A percentile compares a stretch with the other conserved stretches of the same genome.
phyloP scores from a whole-genome alignment of 306 rosid species.

The Vicia sativa region DNA sequence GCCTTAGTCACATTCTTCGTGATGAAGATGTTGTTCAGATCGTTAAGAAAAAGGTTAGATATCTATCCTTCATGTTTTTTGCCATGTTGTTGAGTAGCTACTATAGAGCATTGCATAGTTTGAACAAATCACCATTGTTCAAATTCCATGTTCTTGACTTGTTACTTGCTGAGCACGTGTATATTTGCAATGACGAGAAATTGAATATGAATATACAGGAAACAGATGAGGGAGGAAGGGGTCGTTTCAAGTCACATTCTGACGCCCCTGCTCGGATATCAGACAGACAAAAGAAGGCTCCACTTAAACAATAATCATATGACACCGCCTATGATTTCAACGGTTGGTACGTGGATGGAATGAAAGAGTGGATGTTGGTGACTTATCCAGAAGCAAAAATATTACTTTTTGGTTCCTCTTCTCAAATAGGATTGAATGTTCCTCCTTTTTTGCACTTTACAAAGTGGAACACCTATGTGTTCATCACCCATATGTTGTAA shows the following conservation, averaged over 20 bases:
- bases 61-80: conserved; percentile 12
- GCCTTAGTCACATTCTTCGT: conserved; percentile 71
- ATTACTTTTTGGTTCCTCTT: conserved; percentile 21
- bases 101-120: neutral
- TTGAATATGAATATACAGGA: conserved; percentile 59
- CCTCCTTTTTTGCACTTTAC: conserved; percentile 28
- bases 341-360: conserved; percentile 36
- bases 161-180: conserved; percentile 10
- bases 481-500: conserved; percentile 47
- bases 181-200: conserved; percentile 17
- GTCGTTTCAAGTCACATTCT: conserved; percentile 95
- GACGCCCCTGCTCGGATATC: conserved; percentile 89
- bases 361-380: conserved; percentile 24
- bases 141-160: conserved; percentile 10
- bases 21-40: conserved; percentile 98
- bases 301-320: conserved; percentile 61
- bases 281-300: conserved; percentile 99
- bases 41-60: conserved; percentile 93
- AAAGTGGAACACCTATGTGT: conserved; percentile 25
- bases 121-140: neutral
- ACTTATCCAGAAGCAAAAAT: conserved; percentile 32
- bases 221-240: conserved; percentile 89
- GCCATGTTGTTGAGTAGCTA: neutral
- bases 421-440: conserved; percentile 31
- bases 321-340: conserved; percentile 21